Evolutionary conservation across 495 filamentous ascomycete species (phyloP).

Genomic region (Geopyxis carbonaria): DNA sequence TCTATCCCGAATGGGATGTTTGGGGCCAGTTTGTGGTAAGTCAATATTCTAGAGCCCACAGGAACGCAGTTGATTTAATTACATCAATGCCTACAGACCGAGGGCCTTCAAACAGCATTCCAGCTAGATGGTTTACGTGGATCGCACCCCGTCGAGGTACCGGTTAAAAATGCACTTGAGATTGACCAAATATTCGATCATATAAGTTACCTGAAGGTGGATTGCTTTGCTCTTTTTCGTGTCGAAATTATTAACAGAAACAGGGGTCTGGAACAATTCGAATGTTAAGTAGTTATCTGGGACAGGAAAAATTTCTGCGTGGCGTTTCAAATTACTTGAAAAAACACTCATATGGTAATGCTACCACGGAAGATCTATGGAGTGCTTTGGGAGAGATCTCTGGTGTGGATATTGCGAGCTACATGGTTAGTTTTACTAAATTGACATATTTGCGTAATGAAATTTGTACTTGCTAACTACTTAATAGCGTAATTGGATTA

Average conservation of each 20-base stretch:
- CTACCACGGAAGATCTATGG: conserved; percentile 87
- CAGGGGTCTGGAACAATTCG: conserved; percentile 77
- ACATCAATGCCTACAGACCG: conserved; percentile 39
- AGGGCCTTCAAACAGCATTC: conserved; percentile 81
- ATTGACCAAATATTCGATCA: conserved; percentile 93
- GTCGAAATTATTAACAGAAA: neutral
- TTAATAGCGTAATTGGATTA: conserved; percentile 66
- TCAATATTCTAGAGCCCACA: conserved; percentile 35
- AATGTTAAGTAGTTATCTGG: conserved; percentile 79
- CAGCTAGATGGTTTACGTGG: conserved; percentile 71
- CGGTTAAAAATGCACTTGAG: conserved; percentile 73
- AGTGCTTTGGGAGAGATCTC: conserved; percentile 74
- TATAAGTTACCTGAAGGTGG: conserved; percentile 90
- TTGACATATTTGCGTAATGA: neutral
- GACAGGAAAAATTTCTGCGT: conserved; percentile 65
- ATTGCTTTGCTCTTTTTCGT: conserved; percentile 46
- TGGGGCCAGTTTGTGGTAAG: conserved; percentile 87
- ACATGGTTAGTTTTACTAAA: conserved; percentile 45
- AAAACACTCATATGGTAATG: conserved; percentile 77
- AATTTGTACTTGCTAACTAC: conserved; percentile 12
- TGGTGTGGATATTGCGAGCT: conserved; percentile 62
- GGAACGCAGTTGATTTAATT: conserved; percentile 29
- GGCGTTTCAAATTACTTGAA: conserved; percentile 82
- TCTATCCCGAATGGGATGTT: conserved; percentile 87
- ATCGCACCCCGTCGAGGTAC: conserved; percentile 89